These are phyloP conservation scores for Fraxinus angustifolia DNA, from an alignment of 305 asterid genomes.

Conservation along the genomic window DNA sequence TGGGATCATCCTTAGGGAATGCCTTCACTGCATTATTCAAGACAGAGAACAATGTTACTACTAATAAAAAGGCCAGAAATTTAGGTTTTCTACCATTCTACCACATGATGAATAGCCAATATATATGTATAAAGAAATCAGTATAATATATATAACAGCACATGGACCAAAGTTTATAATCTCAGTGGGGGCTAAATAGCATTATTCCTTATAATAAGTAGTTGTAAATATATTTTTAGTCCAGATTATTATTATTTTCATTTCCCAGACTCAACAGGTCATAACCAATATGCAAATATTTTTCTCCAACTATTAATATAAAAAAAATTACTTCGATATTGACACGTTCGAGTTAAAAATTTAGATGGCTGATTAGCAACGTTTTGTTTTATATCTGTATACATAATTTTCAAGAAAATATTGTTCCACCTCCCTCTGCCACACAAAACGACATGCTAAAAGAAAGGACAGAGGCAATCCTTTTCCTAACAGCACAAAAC, in stretches of 20 bases:
- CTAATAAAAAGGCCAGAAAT: background rate
- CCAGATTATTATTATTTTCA: background rate
- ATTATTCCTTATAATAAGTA: background rate
- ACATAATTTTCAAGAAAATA: too few relatives aligned
- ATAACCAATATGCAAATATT: background rate
- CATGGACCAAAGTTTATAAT: too few relatives aligned
- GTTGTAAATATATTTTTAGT: background rate
- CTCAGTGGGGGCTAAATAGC: too few relatives aligned
- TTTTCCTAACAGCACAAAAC: background rate
- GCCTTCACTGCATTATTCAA: conserved; percentile 61
- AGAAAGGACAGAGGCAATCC: background rate
- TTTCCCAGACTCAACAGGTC: background rate
- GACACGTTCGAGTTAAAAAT: background rate
- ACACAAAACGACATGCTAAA: background rate
- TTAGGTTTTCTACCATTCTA: background rate
- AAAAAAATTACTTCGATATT: background rate
- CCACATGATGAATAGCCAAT: background rate
- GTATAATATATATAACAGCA: background rate
- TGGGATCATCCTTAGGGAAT: conserved; percentile 62
- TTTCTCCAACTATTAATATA: background rate
- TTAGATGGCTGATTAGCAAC: background rate
- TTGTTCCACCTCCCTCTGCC: background rate
- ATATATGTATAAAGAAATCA: background rate
- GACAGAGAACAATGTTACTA: background rate
- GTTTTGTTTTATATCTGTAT: background rate